A percentile compares a stretch with the other conserved stretches of the same genome.
phyloP scores from a whole-genome alignment of 805 yeast species.

The Kurtzmaniella cleridarum region DNA sequence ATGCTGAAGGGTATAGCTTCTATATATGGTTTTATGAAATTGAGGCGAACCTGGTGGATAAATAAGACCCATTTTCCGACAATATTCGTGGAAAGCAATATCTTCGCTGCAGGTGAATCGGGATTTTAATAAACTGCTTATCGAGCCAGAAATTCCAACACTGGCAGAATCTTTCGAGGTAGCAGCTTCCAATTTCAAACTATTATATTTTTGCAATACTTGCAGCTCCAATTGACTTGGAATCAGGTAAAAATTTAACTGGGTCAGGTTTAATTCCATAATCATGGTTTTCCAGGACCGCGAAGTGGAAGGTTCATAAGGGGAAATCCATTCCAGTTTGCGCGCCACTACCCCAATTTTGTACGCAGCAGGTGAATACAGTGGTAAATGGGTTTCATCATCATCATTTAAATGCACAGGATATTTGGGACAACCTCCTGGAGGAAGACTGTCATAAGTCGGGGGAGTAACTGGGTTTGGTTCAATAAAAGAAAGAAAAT shows the following conservation, averaged over 20 bases:
- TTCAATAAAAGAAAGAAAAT: slow-evolving; percentile 27
- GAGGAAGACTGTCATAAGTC: slow-evolving; percentile 29
- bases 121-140: slow-evolving; percentile 8
- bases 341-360: slow-evolving; percentile 52
- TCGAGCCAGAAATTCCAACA: background rate
- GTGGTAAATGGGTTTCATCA: slow-evolving; percentile 47
- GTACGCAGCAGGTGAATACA: slow-evolving; percentile 60
- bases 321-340: slow-evolving; percentile 73
- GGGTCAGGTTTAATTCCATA: slow-evolving; percentile 82
- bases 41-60: background rate
- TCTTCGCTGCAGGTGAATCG: slow-evolving; percentile 20
- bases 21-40: slow-evolving; percentile 31
- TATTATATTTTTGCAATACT: slow-evolving; percentile 7
- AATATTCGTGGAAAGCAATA: slow-evolving; percentile 21
- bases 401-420: slow-evolving; percentile 20
- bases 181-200: slow-evolving; percentile 7
- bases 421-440: slow-evolving; percentile 40
- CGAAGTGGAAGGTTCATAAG: slow-evolving; percentile 61
- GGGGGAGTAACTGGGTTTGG: slow-evolving; percentile 38
- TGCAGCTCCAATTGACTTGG: slow-evolving; percentile 28
- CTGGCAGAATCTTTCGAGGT: slow-evolving; percentile 2
- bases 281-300: slow-evolving; percentile 68
- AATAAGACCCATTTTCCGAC: slow-evolving; percentile 14
- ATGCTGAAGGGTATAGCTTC: slow-evolving; percentile 76
- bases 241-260: slow-evolving; percentile 58